Evolutionary conservation across 106 monocot species (phyloP).

Genomic region (Platanthera guangdongensis): DNA sequence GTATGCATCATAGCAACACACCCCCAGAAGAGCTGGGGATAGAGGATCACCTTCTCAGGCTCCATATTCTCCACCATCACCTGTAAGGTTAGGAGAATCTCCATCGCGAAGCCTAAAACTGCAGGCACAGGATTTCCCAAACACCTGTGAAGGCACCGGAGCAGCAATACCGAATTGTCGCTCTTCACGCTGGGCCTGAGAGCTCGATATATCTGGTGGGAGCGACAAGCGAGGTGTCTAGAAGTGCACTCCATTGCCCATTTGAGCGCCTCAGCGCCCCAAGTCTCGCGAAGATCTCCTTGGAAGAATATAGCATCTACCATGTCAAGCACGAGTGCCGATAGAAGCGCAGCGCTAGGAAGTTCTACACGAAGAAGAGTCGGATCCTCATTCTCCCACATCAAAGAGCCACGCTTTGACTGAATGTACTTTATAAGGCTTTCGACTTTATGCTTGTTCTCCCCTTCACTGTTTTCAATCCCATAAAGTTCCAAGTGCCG

Average conservation of each 20-base stretch:
- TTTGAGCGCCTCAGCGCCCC: slow-evolving; percentile 92
- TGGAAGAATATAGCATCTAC: slow-evolving; percentile 98
- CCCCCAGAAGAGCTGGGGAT: slow-evolving; percentile 98
- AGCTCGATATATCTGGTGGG: slow-evolving; percentile 96
- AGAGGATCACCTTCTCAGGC: slow-evolving; percentile 89
- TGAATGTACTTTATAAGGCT: slow-evolving; percentile 96
- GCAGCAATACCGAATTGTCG: slow-evolving; percentile 79
- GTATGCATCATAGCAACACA: slow-evolving; percentile 98
- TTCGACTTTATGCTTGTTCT: slow-evolving; percentile 88
- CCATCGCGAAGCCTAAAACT: slow-evolving; percentile 91
- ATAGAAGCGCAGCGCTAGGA: slow-evolving; percentile 68
- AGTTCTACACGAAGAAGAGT: slow-evolving; percentile 64
- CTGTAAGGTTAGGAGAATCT: slow-evolving; percentile 85
- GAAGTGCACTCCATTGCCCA: slow-evolving; percentile 99
- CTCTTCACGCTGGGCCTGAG: slow-evolving; percentile 74
- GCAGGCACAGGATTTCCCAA: slow-evolving; percentile 83
- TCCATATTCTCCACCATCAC: slow-evolving; percentile 99
- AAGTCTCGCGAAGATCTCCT: slow-evolving; percentile 94
- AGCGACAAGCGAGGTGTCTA: slow-evolving; percentile 92
- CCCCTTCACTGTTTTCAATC: slow-evolving; percentile 69
- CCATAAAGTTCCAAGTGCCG: slow-evolving; percentile 89
- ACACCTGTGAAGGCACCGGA: slow-evolving; percentile 86
- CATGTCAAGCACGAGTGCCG: slow-evolving; percentile 86
- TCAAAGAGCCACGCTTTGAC: slow-evolving; percentile 84
- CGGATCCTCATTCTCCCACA: slow-evolving; percentile 99